Evolutionary conservation across 441 rosid species (phyloP).

Genomic region (Melianthus villosus): DNA sequence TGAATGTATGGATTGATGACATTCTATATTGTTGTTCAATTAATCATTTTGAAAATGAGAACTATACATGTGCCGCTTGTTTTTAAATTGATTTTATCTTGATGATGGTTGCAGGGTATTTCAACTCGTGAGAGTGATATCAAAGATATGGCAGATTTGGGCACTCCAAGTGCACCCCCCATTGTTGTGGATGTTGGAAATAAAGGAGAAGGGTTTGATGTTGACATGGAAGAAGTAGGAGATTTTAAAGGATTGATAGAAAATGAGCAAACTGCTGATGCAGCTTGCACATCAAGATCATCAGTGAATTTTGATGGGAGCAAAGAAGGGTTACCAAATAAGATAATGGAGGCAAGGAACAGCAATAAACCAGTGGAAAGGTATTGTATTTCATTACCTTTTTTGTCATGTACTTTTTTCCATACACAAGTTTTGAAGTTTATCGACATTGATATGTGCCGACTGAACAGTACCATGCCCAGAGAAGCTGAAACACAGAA

Average conservation of each 20-base stretch:
- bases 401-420: background rate
- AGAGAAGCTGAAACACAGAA: slow-evolving; percentile 25
- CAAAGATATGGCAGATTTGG: slow-evolving; percentile 31
- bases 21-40: background rate
- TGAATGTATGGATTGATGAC: slow-evolving; percentile 13
- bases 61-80: slow-evolving; percentile 6
- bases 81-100: too few species aligned
- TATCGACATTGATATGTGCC: slow-evolving; percentile 18
- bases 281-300: slow-evolving; percentile 16
- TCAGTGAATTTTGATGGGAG: slow-evolving; percentile 15
- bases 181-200: slow-evolving; percentile 39
- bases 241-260: slow-evolving; percentile 12
- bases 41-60: too few species aligned
- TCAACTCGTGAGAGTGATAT: slow-evolving; percentile 11
- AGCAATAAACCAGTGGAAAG: slow-evolving; percentile 27
- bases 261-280: slow-evolving; percentile 16
- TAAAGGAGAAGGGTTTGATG: slow-evolving; percentile 23
- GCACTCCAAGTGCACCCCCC: slow-evolving; percentile 94
- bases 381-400: slow-evolving; percentile 14
- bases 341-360: slow-evolving; percentile 15
- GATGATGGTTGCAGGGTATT: slow-evolving; percentile 26
- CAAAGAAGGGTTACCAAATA: slow-evolving; percentile 14
- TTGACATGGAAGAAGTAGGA: slow-evolving; percentile 16
- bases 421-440: slow-evolving; percentile 1
- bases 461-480: slow-evolving; percentile 15